Conservation (phyloP, 2,329 filamentous ascomycete genomes). For the Podosphaera fusca region DNA sequence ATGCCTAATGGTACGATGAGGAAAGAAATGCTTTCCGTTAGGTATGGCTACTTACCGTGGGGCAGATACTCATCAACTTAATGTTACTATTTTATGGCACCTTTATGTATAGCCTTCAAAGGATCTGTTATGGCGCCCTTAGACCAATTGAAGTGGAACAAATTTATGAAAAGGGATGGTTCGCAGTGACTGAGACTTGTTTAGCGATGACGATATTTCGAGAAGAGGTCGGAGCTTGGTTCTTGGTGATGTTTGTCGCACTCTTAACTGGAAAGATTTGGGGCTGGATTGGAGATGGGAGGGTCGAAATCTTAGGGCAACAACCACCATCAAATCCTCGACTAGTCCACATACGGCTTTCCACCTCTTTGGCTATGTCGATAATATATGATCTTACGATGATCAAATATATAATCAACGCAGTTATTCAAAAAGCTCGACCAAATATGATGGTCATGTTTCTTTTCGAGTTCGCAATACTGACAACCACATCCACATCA, state of each 20-base stretch:
- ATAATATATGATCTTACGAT: constrained; percentile 60
- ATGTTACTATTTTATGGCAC: constrained; percentile 59
- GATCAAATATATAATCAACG: constrained; percentile 58
- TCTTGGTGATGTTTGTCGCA: constrained; percentile 86
- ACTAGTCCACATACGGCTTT: constrained; percentile 67
- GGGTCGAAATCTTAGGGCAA: constrained; percentile 85
- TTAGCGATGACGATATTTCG: constrained; percentile 96
- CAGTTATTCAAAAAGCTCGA: constrained; percentile 67
- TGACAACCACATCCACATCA: constrained; percentile 58
- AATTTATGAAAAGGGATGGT: constrained; percentile 94
- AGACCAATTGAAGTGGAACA: constrained; percentile 92
- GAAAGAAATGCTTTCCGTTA: too few relatives aligned
- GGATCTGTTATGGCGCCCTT: constrained; percentile 71
- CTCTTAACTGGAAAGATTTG: constrained; percentile 89
- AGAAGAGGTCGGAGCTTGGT: constrained; percentile 84
- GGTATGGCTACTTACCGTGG: constrained; percentile 1
- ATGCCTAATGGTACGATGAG: constrained; percentile 53
- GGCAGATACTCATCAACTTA: constrained; percentile 72
- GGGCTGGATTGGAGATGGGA: constrained; percentile 92
- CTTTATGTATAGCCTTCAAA: constrained; percentile 69
- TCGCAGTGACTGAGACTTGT: constrained; percentile 88
- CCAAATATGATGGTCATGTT: constrained; percentile 99
- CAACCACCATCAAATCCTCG: constrained; percentile 75
- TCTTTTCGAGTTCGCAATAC: constrained; percentile 83
- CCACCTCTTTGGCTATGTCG: constrained; percentile 55